These are phyloP conservation scores for Diaporthe citrichinensis DNA, from an alignment of 2,329 filamentous ascomycete species.

Conservation along the genomic window DNA sequence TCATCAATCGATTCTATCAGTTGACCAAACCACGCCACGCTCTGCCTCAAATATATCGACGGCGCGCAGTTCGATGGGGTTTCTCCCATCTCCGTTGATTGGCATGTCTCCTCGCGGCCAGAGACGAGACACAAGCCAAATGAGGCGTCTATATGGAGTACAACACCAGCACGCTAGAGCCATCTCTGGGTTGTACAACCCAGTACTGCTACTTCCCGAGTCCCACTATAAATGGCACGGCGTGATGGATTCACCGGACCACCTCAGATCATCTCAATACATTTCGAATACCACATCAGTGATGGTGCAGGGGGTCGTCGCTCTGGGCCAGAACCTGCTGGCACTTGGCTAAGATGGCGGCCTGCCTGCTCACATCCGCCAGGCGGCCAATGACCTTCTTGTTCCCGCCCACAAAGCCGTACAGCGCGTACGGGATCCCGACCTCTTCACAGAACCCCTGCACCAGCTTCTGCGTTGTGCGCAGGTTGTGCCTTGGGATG, in stretches of 20 bases:
- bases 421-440: conserved; percentile 86
- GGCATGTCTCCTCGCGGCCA: not conserved
- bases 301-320: conserved; percentile 46
- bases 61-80: not conserved
- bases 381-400: conserved; percentile 83
- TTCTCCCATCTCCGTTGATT: not conserved
- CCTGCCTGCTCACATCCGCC: conserved; percentile 84
- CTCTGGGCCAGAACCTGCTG: conserved; percentile 65
- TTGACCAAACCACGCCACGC: not conserved
- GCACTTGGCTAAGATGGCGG: conserved; percentile 82
- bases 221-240: conserved; percentile 7
- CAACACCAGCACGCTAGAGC: not conserved
- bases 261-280: not conserved
- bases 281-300: conserved; percentile 21
- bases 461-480: conserved; percentile 80
- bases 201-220: conserved; percentile 2
- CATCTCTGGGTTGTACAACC: not conserved
- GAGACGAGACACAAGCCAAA: not conserved
- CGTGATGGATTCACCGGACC: not conserved
- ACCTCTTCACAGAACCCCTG: conserved; percentile 87
- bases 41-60: not conserved
- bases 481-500: conserved; percentile 87
- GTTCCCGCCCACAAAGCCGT: conserved; percentile 88
- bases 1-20: not conserved
- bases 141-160: not conserved